Evolutionary conservation across 257 asterid species (phyloP).

Genomic region (Cynanchum wilfordii): DNA sequence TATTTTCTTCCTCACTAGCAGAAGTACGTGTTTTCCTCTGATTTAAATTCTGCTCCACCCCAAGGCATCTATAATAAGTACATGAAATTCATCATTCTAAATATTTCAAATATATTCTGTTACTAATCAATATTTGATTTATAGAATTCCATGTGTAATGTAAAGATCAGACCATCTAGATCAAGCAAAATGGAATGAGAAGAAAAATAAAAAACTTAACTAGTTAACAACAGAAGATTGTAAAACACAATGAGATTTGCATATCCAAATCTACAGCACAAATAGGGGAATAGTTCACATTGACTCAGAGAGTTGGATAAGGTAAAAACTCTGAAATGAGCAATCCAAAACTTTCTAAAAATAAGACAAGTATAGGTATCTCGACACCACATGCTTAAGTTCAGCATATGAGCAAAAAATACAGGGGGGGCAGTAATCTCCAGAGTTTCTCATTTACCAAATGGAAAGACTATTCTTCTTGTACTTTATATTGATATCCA

Average conservation of each 20-base stretch:
- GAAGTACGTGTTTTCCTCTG: conserved; percentile 37
- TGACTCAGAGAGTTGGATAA: not conserved
- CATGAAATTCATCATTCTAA: conserved; percentile 1
- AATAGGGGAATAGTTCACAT: not conserved
- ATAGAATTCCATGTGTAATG: not conserved
- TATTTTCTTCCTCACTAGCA: conserved; percentile 47
- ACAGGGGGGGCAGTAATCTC: not conserved
- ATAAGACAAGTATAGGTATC: not conserved
- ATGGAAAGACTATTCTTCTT: not conserved
- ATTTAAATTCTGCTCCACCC: conserved; percentile 19
- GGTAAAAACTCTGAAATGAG: not conserved
- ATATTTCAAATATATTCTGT: not conserved
- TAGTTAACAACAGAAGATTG: not conserved
- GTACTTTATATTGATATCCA: not conserved
- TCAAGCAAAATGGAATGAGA: not conserved
- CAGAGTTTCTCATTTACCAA: not conserved
- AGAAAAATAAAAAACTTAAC: too few species aligned
- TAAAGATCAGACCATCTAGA: not conserved
- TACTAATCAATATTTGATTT: not conserved
- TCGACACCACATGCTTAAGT: not conserved
- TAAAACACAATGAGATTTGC: not conserved
- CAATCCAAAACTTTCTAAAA: not conserved
- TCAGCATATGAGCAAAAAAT: not conserved
- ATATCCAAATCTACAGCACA: not conserved
- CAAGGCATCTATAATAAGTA: conserved; percentile 43